Evolutionary conservation across 306 rosid genomes (phyloP), one percentile per base, ranked within the genome.

Genomic region (Arachis hypogaea): DNA sequence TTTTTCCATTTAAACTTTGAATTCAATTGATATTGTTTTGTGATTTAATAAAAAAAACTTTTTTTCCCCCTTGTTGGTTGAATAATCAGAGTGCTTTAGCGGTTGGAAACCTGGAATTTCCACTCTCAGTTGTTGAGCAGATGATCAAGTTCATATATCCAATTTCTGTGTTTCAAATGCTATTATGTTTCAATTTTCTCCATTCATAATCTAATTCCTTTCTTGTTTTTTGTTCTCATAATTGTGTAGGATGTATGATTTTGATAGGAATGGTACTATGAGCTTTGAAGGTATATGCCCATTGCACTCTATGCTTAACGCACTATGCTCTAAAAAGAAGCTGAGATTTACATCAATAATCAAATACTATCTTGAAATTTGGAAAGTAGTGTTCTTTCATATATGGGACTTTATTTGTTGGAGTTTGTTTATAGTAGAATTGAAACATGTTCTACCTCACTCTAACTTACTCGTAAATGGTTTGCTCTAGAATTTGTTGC

Each of bases 201-300:
- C 49, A 50, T 59, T 50, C 12, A 2, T 16, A 7, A 30, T 41
- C 14, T 5, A 3, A 47, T 52, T 22, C 9, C 9, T 56, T 11
- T 69, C 10, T 22, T 69, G 14, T 9, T 44, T 5, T 52, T 42
- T 4, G 41, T n/a, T 33, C 63, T 18, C 22, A 4, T 4, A 5
- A 1, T 38, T 11, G 29, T 62, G 11, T 58, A 90, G 97, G 86
- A 88, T 90, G 97, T 88, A 90, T 71, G 98, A 93, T 82, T 93
- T 93, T 73, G 97, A 93, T 58, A 82, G 90, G 71, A 93, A 93
- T 59, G 98, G 98, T 64, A 88, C 90, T 4, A 93, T 93, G 98
- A 90, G 88, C 80, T 93, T 90, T 65, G 82, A 86, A 78, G 98
- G 97, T 86, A 50, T 33, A 33, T 67, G 66, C 65, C 59, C 45